Evolutionary conservation across 139 green algal genomes (phyloP), one percentile per base, ranked within the genome.

Genomic region (Choricystis sp.): DNA sequence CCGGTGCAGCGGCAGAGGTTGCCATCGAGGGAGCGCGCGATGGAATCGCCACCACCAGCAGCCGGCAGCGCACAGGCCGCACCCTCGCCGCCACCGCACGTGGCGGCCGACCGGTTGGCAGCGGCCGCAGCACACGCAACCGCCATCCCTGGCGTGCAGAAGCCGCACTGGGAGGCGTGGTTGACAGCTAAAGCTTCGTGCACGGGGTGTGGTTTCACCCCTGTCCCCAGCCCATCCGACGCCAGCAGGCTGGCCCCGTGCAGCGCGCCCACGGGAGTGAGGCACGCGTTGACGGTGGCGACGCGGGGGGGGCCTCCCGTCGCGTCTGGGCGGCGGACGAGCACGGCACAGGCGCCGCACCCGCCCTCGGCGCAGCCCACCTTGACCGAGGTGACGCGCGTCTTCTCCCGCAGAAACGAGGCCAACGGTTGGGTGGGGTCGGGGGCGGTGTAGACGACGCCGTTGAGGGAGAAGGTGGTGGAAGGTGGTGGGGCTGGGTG

Each of bases 61-160:
- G 72, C n/a, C n/a, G n/a, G n/a, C n/a, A n/a, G n/a, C n/a, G n/a
- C n/a, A n/a, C n/a, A n/a, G n/a, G n/a, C n/a, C n/a, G n/a, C n/a
- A n/a, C n/a, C n/a, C n/a, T n/a, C n/a, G n/a, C n/a, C n/a, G n/a
- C n/a, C n/a, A n/a, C n/a, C n/a, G n/a, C n/a, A n/a, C n/a, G n/a
- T n/a, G 26, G 59, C 24, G 24, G 59, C 63, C 26, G 68, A 22
- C 16, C 64, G 65, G 26, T 69, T 69, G 29, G 29, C 31, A 19
- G 82, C 68, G 16, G 71, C 71, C 3, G 76, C 66, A 22, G 79
- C 75, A 29, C 63, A 76, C 2, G 74, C 72, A 0, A 85, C 65
- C 1, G 81, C 74, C 26, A 98, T 98, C 24, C 91, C 91, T 19
- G 91, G 92, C 1, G 91, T 98, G 84, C 91, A 98, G 78, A 97